phyloP scores from a whole-genome alignment of 2,329 filamentous ascomycete genomes.

The Aspergillus sp. region DNA sequence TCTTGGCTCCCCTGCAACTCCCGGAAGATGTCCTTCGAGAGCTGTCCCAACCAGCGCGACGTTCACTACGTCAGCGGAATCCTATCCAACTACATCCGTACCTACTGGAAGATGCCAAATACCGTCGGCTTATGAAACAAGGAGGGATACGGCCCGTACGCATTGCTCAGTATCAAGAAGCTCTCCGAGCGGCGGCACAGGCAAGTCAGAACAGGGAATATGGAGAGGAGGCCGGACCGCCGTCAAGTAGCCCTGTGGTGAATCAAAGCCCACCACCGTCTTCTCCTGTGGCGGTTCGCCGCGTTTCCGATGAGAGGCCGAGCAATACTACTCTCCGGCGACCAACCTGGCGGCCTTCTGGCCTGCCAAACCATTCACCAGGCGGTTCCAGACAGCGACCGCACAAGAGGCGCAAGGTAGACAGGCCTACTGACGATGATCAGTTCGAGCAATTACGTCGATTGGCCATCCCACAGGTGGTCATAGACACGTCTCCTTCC shows the following conservation, averaged over 20 bases:
- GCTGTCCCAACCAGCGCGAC: slow-evolving; percentile 25
- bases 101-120: slow-evolving; percentile 45
- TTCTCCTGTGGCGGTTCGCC: slow-evolving; percentile 19
- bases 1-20: slow-evolving; percentile 24
- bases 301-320: neutral
- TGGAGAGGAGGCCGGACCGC: slow-evolving; percentile 30
- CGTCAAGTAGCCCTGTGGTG: slow-evolving; percentile 31
- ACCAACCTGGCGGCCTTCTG: slow-evolving; percentile 2
- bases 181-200: slow-evolving; percentile 19
- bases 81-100: slow-evolving; percentile 52
- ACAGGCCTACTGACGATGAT: slow-evolving; percentile 16
- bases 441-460: slow-evolving; percentile 8
- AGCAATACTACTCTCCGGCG: neutral
- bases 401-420: slow-evolving; percentile 38
- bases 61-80: slow-evolving; percentile 44
- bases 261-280: slow-evolving; percentile 31
- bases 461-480: slow-evolving; percentile 20
- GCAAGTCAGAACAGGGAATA: slow-evolving; percentile 34
- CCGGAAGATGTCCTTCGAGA: slow-evolving; percentile 27
- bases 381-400: slow-evolving; percentile 6
- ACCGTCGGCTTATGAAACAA: slow-evolving; percentile 39
- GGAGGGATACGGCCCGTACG: slow-evolving; percentile 45
- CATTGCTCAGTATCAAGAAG: slow-evolving; percentile 22
- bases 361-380: slow-evolving; percentile 1
- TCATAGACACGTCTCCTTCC: slow-evolving; percentile 24